These are phyloP conservation scores for Moesziomyces parantarcticus DNA, from an alignment of 1,284 basidiomycete species.

Conservation along the genomic window DNA sequence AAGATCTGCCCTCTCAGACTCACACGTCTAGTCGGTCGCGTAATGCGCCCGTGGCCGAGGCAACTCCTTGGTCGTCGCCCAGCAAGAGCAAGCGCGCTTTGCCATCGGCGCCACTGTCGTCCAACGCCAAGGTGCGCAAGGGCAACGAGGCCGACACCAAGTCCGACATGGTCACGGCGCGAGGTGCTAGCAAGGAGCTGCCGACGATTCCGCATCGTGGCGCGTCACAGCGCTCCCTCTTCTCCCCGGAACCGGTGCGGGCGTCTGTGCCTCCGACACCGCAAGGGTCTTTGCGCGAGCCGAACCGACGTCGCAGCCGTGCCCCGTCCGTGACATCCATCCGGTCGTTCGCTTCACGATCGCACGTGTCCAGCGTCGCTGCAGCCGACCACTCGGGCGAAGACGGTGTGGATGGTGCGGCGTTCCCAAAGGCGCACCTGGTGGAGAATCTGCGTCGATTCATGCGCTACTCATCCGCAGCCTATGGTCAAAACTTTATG, in stretches of 20 bases:
- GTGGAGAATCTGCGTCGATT: conserved; percentile 71
- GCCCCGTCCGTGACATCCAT: conserved; percentile 56
- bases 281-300: conserved; percentile 25
- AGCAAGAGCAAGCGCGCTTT: conserved; percentile 16
- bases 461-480: conserved; percentile 69
- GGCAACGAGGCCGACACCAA: background rate
- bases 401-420: conserved; percentile 15
- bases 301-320: conserved; percentile 35
- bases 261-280: conserved; percentile 17
- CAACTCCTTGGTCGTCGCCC: conserved; percentile 7
- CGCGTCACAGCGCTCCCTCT: conserved; percentile 18
- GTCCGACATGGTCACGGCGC: conserved; percentile 6
- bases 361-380: conserved; percentile 40
- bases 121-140: conserved; percentile 13
- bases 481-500: conserved; percentile 68
- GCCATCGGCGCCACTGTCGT: background rate
- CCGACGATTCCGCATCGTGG: conserved; percentile 34
- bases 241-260: conserved; percentile 4
- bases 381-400: conserved; percentile 21
- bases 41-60: background rate
- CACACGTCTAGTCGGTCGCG: background rate
- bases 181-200: conserved; percentile 21
- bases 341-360: conserved; percentile 50
- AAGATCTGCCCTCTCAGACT: conserved; percentile 1
- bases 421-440: conserved; percentile 69